Evolutionary conservation across 352 stramenopile genomes (phyloP), one percentile per base, ranked within the genome.

Genomic region (Pythium brachiatum): DNA sequence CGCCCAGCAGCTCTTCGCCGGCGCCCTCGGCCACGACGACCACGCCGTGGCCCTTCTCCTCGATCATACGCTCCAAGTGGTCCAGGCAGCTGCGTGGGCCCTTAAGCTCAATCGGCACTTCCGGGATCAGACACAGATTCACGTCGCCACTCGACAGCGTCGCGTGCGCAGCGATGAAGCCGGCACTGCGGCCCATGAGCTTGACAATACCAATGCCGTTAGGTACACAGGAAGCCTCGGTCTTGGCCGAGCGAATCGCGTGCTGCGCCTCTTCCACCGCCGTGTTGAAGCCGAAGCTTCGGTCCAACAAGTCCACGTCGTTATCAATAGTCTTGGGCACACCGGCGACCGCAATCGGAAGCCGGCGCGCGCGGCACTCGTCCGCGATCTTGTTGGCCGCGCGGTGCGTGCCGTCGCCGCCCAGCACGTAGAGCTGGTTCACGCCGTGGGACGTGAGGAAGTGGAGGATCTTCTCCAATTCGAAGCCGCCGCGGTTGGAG

Each of bases 261-360:
- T 74, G 77, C 78, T 98, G 92, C 18, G 95, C 95, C 64, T 97
- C 96, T 78, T 99, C 96, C 1, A 99, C 96, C 6, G 96, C 88
- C 27, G 95, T 98, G 62, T 97, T 92, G 74, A 99, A 99, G 44
- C 97, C 97, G 70, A 99, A 99, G 39, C 90, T 98, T 53, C 95
- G 93, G 74, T 99, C 97, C 57, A 99, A 92, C 54, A 99, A 86
- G 69, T 98, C 96, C 50, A 99, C 94, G 76, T 99, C 97, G 75
- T 99, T 99, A 83, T 99, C 97, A 62, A 99, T 99, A 4, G 97
- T 99, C 85, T 99, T 99, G 21, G 97, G 97, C 66, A 99, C 96
- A 59, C 97, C 96, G 21, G 94, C 94, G 16, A 99, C 92, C 8
- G 95, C 81, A 26, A 99, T 87, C 58, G 97, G 94, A 29, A 98